A percentile compares a stretch with the other conserved stretches of the same genome.
Evolutionary conservation across 805 yeast species (phyloP).

Genomic region (Cyberlindnera xylosilytica): DNA sequence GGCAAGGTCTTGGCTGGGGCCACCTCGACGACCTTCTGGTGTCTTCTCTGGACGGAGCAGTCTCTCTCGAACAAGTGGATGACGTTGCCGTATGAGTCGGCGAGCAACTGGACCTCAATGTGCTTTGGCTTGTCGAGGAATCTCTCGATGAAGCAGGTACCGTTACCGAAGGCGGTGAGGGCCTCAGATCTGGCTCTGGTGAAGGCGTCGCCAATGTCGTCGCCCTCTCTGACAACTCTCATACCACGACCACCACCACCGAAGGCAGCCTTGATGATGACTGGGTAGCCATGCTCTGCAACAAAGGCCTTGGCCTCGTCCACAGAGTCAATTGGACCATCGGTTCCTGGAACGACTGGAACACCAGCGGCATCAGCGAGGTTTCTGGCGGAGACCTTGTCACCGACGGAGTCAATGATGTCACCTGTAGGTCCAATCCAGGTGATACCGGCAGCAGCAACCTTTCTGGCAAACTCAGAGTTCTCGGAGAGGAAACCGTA

Average conservation of each 20-base stretch:
- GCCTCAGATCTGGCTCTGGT: conserved; percentile 94
- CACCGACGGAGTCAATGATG: conserved; percentile 94
- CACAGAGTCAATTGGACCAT: conserved; percentile 86
- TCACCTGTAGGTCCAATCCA: conserved; percentile 93
- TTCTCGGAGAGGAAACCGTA: conserved; percentile 90
- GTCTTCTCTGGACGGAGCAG: conserved; percentile 99
- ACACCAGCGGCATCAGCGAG: conserved; percentile 80
- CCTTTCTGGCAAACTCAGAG: conserved; percentile 90
- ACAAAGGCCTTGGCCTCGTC: conserved; percentile 82
- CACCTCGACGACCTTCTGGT: conserved; percentile 96
- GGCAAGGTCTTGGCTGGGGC: conserved; percentile 97
- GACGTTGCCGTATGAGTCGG: conserved; percentile 91
- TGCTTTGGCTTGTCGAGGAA: conserved; percentile 95
- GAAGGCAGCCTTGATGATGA: conserved; percentile 96
- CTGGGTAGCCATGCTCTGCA: conserved; percentile 85
- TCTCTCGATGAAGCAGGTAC: conserved; percentile 96
- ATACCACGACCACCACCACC: conserved; percentile 99
- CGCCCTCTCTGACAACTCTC: conserved; percentile 98
- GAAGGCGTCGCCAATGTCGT: conserved; percentile 87
- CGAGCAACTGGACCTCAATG: conserved; percentile 94
- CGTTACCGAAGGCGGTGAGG: conserved; percentile 93
- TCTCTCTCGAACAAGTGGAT: conserved; percentile 96
- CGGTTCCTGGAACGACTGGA: conserved; percentile 97
- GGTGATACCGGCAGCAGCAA: conserved; percentile 83
- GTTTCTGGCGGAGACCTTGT: conserved; percentile 90